These are phyloP conservation scores for Mallotus repandus DNA, from an alignment of 441 rosid genomes.

Conservation along the genomic window DNA sequence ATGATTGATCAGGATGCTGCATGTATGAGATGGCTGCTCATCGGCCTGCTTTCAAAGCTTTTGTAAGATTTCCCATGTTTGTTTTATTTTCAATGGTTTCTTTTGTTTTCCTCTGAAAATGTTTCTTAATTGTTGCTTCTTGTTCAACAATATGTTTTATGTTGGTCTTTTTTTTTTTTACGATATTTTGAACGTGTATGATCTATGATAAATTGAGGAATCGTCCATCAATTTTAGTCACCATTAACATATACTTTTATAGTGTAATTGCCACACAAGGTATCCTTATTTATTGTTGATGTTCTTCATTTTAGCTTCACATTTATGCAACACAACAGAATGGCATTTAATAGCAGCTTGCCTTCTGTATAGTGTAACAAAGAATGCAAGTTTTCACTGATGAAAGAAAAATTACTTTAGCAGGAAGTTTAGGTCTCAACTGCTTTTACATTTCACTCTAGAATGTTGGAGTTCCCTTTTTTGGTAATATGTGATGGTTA, in stretches of 20 bases:
- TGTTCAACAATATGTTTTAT: background rate
- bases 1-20: conserved; percentile 76
- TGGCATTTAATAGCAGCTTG: background rate
- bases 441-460: background rate
- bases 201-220: too few relatives aligned
- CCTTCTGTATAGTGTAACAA: background rate
- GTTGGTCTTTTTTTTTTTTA: background rate
- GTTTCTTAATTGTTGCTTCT: conserved; percentile 4
- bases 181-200: too few relatives aligned
- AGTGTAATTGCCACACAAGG: background rate
- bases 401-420: background rate
- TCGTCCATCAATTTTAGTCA: background rate
- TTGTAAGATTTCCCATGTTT: conserved; percentile 53
- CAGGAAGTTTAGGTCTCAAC: background rate
- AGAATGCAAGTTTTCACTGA: background rate
- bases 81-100: background rate
- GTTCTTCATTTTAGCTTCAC: background rate
- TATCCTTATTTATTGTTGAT: background rate
- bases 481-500: background rate
- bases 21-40: conserved; percentile 97
- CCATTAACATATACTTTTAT: background rate
- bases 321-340: background rate
- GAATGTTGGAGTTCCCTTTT: background rate
- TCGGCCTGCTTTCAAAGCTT: conserved; percentile 97
- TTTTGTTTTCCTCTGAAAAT: background rate